phyloP scores from a whole-genome alignment of 768 basidiomycete genomes.

The Boletus coccyginus region DNA sequence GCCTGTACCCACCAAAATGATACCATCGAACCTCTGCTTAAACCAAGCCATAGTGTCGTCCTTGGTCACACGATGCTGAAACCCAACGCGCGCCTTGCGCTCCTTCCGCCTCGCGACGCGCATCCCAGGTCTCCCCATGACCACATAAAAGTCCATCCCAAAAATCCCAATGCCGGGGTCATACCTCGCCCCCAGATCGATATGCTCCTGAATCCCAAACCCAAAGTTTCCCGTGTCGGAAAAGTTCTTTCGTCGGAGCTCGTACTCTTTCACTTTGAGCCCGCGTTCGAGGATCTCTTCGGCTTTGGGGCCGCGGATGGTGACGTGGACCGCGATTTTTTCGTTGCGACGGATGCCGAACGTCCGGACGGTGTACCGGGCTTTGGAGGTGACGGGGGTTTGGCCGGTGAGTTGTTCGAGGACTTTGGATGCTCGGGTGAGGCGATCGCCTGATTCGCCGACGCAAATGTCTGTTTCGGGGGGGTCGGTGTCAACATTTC shows the following conservation, averaged over 20 bases:
- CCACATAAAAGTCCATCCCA: slow-evolving; percentile 98
- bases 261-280: slow-evolving; percentile 99
- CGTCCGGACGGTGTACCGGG: slow-evolving; percentile 97
- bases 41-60: slow-evolving; percentile 98
- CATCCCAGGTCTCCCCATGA: slow-evolving; percentile 94
- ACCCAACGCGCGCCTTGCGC: slow-evolving; percentile 84
- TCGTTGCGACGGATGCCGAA: slow-evolving; percentile 99
- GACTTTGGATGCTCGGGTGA: slow-evolving; percentile 98
- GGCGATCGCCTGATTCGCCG: slow-evolving; percentile 98
- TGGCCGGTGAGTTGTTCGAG: slow-evolving; percentile 99
- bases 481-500: not conserved
- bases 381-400: slow-evolving; percentile 99
- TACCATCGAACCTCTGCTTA: slow-evolving; percentile 99
- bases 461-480: slow-evolving; percentile 87
- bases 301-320: slow-evolving; percentile 98
- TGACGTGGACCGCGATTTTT: slow-evolving; percentile 98
- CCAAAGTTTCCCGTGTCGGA: slow-evolving; percentile 99
- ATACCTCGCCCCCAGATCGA: slow-evolving; percentile 98
- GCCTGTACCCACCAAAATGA: slow-evolving; percentile 73
- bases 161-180: slow-evolving; percentile 99
- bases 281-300: slow-evolving; percentile 99
- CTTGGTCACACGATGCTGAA: slow-evolving; percentile 87
- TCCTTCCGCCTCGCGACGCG: slow-evolving; percentile 91
- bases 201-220: slow-evolving; percentile 99
- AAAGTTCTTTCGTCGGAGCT: slow-evolving; percentile 95